Conservation (phyloP, 2,329 filamentous ascomycete genomes). For the Rugonectria rugulosa region DNA sequence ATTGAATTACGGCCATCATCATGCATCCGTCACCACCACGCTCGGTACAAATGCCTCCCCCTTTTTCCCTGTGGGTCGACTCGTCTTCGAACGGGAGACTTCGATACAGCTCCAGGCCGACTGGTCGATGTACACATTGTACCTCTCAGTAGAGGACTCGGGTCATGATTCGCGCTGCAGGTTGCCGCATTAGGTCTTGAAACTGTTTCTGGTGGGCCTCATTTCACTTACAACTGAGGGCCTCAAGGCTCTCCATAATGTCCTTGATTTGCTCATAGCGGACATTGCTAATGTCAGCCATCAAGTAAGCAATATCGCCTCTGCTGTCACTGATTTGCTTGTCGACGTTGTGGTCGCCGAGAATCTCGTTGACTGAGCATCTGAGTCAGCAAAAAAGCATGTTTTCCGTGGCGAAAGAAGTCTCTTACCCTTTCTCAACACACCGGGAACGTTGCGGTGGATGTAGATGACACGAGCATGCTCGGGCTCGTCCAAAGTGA, state of each 20-base stretch:
- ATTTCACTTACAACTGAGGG: slow-evolving; percentile 72
- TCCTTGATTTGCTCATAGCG: slow-evolving; percentile 82
- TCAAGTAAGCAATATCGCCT: slow-evolving; percentile 93
- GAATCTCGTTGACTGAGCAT: slow-evolving; percentile 82
- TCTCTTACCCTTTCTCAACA: slow-evolving; percentile 80
- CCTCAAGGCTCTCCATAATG: slow-evolving; percentile 83
- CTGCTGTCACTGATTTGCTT: slow-evolving; percentile 98
- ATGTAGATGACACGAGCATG: slow-evolving; percentile 96
- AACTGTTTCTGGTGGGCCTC: not conserved
- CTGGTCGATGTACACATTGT: slow-evolving; percentile 12
- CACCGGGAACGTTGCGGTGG: slow-evolving; percentile 95
- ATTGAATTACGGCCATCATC: not conserved
- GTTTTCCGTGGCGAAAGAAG: not conserved
- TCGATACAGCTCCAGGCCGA: slow-evolving; percentile 24
- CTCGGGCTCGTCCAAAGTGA: slow-evolving; percentile 88
- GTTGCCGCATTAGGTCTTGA: slow-evolving; percentile 12
- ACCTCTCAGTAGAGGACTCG: slow-evolving; percentile 53
- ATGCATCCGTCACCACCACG: not conserved
- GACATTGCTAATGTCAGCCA: slow-evolving; percentile 96
- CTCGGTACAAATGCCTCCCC: not conserved
- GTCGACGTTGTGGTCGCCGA: slow-evolving; percentile 96
- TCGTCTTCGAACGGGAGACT: slow-evolving; percentile 5
- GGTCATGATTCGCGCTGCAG: slow-evolving; percentile 55
- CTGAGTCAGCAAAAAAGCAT: slow-evolving; percentile 5
- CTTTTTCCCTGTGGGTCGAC: not conserved